phyloP scores from a whole-genome alignment of 1,284 basidiomycete species.

The Fomitopsis betulina region DNA sequence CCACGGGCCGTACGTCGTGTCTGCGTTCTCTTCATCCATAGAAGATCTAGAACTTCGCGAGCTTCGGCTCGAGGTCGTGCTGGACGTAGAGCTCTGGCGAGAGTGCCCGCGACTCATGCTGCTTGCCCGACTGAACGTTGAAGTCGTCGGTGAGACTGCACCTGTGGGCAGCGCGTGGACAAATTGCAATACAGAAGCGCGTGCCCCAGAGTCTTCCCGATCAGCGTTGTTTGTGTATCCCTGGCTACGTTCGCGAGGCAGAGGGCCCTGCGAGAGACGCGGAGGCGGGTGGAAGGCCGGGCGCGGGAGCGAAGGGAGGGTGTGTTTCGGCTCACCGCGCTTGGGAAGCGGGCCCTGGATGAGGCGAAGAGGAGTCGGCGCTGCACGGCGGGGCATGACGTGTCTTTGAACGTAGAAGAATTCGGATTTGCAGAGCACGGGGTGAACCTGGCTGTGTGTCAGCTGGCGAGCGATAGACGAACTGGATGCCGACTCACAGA shows the following conservation, averaged over 20 bases:
- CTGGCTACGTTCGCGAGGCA: constrained; percentile 18
- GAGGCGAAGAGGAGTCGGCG: constrained; percentile 27
- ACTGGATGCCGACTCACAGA: not conserved
- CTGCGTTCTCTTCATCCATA: constrained; percentile 5
- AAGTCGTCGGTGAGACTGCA: constrained; percentile 7
- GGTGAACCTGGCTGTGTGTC: not conserved
- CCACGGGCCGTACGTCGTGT: constrained; percentile 23
- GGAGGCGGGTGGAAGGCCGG: constrained; percentile 24
- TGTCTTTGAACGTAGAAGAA: not conserved
- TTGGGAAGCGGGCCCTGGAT: constrained; percentile 25
- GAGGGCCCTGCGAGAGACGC: constrained; percentile 11
- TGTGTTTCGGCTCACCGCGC: constrained; percentile 26
- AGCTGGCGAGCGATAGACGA: not conserved
- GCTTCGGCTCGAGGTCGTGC: constrained; percentile 8
- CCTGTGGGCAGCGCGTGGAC: constrained; percentile 11
- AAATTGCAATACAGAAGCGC: constrained; percentile 5
- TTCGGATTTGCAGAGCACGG: constrained; percentile 15
- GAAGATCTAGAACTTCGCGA: constrained; percentile 5
- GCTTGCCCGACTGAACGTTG: constrained; percentile 8
- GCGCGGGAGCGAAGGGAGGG: constrained; percentile 27
- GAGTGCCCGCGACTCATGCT: constrained; percentile 12
- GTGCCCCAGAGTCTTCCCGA: not conserved
- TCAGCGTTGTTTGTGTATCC: not conserved
- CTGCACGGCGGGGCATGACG: constrained; percentile 8
- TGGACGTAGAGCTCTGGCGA: constrained; percentile 21